Conservation (phyloP, 495 filamentous ascomycete species). For the Xylaria venustula region DNA sequence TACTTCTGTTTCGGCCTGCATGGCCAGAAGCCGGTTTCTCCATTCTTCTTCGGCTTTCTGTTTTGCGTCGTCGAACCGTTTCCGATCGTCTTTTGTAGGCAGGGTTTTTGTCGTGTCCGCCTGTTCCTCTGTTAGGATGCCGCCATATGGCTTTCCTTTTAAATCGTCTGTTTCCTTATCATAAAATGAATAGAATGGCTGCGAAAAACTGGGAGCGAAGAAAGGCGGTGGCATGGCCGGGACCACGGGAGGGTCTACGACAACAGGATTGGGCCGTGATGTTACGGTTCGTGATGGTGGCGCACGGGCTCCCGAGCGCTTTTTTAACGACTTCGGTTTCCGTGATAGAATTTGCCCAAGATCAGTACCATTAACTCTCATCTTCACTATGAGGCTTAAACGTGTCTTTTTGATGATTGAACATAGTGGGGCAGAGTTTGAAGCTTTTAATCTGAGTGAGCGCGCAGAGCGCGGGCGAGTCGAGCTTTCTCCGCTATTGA, state of each 20-base stretch:
- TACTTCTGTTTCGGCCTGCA: conserved; percentile 44
- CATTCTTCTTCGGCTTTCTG: conserved; percentile 89
- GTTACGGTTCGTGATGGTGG: conserved; percentile 7
- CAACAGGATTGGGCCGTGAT: conserved; percentile 22
- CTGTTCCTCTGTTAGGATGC: conserved; percentile 83
- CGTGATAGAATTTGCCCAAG: conserved; percentile 58
- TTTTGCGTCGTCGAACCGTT: conserved; percentile 82
- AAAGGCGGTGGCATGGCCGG: conserved; percentile 46
- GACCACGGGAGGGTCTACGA: conserved; percentile 29
- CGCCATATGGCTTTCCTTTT: conserved; percentile 93
- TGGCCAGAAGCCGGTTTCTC: conserved; percentile 56
- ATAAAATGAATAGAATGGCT: conserved; percentile 78
- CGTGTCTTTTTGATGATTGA: conserved; percentile 40
- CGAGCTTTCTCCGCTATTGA: conserved; percentile 27
- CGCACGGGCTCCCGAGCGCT: conserved; percentile 33
- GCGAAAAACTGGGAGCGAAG: conserved; percentile 56
- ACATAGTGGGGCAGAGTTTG: conserved; percentile 17
- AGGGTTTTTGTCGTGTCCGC: conserved; percentile 88
- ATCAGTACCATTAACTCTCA: conserved; percentile 59
- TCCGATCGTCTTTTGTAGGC: conserved; percentile 73
- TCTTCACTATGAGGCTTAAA: conserved; percentile 36
- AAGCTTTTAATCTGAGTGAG: conserved; percentile 40
- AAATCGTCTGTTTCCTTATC: conserved; percentile 85
- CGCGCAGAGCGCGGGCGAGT: conserved; percentile 37
- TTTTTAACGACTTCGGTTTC: conserved; percentile 47